Percentiles rank a stretch among this genome's conserved stretches.
These are phyloP conservation scores for Neurospora cerealis DNA, from an alignment of 495 filamentous ascomycete genomes.

Conservation along the genomic window DNA sequence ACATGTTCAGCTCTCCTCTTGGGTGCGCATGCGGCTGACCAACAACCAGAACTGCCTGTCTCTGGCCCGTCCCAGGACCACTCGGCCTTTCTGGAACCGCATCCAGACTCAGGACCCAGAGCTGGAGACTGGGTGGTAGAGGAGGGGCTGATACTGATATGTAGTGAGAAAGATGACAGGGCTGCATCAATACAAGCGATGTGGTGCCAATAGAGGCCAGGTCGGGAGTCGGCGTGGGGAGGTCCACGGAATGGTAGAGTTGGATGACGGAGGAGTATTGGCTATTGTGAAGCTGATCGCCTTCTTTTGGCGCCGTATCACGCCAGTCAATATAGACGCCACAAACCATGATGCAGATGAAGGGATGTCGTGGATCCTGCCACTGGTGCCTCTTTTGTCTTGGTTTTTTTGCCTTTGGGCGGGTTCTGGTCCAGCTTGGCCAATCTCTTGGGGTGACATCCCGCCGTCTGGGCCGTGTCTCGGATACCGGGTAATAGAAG, in stretches of 20 bases:
- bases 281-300: not conserved
- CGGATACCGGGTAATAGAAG: not conserved
- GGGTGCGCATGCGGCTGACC: not conserved
- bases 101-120: not conserved
- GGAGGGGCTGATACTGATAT: not conserved
- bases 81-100: not conserved
- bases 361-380: not conserved
- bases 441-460: not conserved
- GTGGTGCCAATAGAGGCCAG: not conserved
- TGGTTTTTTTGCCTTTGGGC: not conserved
- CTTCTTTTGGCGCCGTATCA: not conserved
- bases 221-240: not conserved
- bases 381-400: not conserved
- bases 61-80: not conserved
- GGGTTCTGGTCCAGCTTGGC: not conserved
- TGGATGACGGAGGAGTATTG: not conserved
- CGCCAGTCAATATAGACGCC: not conserved
- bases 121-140: not conserved
- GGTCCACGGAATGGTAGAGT: not conserved
- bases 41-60: not conserved
- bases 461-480: not conserved
- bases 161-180: not conserved
- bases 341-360: not conserved
- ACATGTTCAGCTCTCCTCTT: not conserved
- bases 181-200: not conserved